A percentile compares a stretch with the other conserved stretches of the same genome.
Evolutionary conservation across 2,329 filamentous ascomycete species (phyloP).

Genomic region (Penicillium sp.): DNA sequence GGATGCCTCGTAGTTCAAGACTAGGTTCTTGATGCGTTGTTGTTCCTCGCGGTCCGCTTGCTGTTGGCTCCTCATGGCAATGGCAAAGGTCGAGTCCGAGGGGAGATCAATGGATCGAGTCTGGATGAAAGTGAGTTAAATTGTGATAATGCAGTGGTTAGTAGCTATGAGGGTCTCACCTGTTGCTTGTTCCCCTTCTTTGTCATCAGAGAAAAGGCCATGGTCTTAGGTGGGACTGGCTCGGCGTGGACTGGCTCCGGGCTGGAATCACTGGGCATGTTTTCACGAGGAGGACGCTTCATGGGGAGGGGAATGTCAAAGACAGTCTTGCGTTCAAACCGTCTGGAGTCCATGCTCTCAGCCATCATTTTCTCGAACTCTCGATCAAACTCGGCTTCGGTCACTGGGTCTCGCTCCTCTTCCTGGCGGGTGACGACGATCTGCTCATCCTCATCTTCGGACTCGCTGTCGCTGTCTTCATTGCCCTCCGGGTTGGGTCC

Average conservation of each 20-base stretch:
- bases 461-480: constrained; percentile 49
- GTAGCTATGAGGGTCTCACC: constrained; percentile 53
- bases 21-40: constrained; percentile 96
- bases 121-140: constrained; percentile 47
- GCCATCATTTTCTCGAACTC: constrained; percentile 99
- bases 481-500: constrained; percentile 49
- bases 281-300: constrained; percentile 66
- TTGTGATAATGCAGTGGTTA: not conserved
- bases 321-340: constrained; percentile 89
- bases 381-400: constrained; percentile 94
- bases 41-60: constrained; percentile 95
- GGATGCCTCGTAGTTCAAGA: constrained; percentile 92
- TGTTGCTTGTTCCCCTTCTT: constrained; percentile 96
- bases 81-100: constrained; percentile 88
- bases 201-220: constrained; percentile 95
- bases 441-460: constrained; percentile 72
- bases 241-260: constrained; percentile 26
- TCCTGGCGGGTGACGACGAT: constrained; percentile 91
- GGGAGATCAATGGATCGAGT: constrained; percentile 85
- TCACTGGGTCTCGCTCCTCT: constrained; percentile 87
- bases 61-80: constrained; percentile 95
- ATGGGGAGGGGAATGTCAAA: constrained; percentile 99
- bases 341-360: constrained; percentile 91
- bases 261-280: constrained; percentile 42
- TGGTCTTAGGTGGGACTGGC: constrained; percentile 58